Base-by-base conservation (phyloP, 1,284 basidiomycete genomes). In the Ganoderma resinaceum region DNA sequence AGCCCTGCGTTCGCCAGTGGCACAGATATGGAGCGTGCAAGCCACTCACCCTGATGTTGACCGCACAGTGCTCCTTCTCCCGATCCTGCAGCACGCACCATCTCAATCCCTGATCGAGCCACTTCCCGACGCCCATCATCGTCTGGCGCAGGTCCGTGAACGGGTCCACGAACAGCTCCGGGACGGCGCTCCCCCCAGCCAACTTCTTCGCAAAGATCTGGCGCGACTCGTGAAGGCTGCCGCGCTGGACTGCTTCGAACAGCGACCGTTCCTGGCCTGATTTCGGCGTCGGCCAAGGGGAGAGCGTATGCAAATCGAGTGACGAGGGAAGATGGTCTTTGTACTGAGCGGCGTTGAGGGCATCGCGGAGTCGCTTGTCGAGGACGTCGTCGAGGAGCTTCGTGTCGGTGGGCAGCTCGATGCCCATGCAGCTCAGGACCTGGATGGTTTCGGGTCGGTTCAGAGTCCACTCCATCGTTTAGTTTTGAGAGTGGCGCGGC, bases 131-230 rank as follows among this genome's bases (percentile, higher is more conserved):
- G 14, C 67, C 71, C 71, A 81, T 73, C 18, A 82, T 38, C 40
- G 77, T 79, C 70, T 82, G 78, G 18, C 82, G 77, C 55, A 82
- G 72, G 68, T 83, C 80, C 67, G 73, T 76, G 65, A 83, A 81
- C 0, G 79, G 78, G 49, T 81, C 77, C 43, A 76, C 73, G 66
- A 75, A 74, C 0, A 75, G 62, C 11, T 42, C 59, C 31, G 65
- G 29, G 1, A 58, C 57, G 12, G 46, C 33, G 29, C n/a, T n/a
- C 20, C 33, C 37, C 16, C 61, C 35, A 26, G 38, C 23, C 62
- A 61, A 1, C 38, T 35, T 33, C 46, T 53, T 58, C 12, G 33
- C 33, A 20, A 33, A 46, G 43, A 58, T 67, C 53, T 57, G 38
- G 33, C 29, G n/a, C 2, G 63, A 62, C 62, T 73, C 74, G 3